phyloP scores from a whole-genome alignment of 1,284 basidiomycete genomes.

The Papiliotrema laurentii region DNA sequence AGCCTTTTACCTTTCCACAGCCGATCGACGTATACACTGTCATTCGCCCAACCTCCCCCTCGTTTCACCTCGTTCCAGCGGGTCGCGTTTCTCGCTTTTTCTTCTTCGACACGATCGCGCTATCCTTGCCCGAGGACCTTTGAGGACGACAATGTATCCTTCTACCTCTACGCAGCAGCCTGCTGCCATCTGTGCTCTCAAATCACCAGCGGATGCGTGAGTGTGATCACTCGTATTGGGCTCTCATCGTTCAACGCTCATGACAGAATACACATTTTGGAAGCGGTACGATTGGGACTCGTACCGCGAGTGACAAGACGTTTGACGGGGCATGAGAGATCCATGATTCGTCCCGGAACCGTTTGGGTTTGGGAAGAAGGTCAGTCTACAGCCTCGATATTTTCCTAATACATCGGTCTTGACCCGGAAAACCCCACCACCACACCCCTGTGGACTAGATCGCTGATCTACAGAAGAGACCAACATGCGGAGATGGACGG shows the following conservation, averaged over 20 bases:
- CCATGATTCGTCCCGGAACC: constrained; percentile 84
- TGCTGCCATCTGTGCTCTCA: constrained; percentile 43
- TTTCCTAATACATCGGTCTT: too few relatives aligned
- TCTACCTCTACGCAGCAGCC: constrained; percentile 43
- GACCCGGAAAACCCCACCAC: too few relatives aligned
- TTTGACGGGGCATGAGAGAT: constrained; percentile 83
- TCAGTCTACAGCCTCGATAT: constrained; percentile 53
- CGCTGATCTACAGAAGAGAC: constrained; percentile 34
- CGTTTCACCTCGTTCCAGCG: too few relatives aligned
- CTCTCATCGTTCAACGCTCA: background rate
- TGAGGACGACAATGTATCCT: constrained; percentile 34
- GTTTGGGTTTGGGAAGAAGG: constrained; percentile 97
- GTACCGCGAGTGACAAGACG: constrained; percentile 87
- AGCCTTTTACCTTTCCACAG: too few relatives aligned
- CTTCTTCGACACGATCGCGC: too few relatives aligned
- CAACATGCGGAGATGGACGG: constrained; percentile 53
- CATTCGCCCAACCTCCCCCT: too few relatives aligned
- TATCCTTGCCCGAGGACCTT: too few relatives aligned
- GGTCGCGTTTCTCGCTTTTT: too few relatives aligned
- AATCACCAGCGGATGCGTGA: constrained; percentile 45
- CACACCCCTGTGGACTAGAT: background rate
- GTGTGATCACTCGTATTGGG: constrained; percentile 8
- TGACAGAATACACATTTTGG: constrained; percentile 70
- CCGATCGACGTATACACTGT: too few relatives aligned
- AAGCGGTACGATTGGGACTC: constrained; percentile 79